These are phyloP conservation scores for Oryza australiensis DNA, from an alignment of 176 grass and related monocot species.

Conservation along the genomic window DNA sequence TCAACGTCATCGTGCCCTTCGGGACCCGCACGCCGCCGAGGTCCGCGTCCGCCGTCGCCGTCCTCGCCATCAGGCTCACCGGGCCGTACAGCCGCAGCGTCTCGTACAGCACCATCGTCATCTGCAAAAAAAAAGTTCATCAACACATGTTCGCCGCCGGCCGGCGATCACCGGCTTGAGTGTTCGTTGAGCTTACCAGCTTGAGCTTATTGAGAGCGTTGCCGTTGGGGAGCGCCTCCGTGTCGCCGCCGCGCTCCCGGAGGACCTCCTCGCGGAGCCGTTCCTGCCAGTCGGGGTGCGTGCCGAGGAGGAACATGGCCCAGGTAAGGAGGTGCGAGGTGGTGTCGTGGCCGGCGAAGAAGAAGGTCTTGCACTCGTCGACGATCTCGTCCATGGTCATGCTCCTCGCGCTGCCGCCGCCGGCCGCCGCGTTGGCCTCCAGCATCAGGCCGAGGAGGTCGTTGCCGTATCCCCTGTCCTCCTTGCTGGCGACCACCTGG, in stretches of 20 bases:
- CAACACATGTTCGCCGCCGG: too few relatives aligned
- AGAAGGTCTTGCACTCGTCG: slow-evolving; percentile 76
- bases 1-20: slow-evolving; percentile 19
- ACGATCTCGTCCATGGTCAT: slow-evolving; percentile 57
- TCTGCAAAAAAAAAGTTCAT: slow-evolving; percentile 11
- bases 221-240: not conserved
- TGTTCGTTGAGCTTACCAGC: slow-evolving; percentile 19
- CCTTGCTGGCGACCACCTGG: slow-evolving; percentile 7
- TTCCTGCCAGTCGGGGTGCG: slow-evolving; percentile 51
- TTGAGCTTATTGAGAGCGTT: slow-evolving; percentile 56
- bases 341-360: slow-evolving; percentile 61
- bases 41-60: slow-evolving; percentile 18
- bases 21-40: slow-evolving; percentile 41
- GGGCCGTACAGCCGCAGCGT: slow-evolving; percentile 51
- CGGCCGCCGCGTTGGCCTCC: slow-evolving; percentile 29
- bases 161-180: not conserved
- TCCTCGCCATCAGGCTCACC: not conserved
- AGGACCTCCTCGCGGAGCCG: slow-evolving; percentile 55
- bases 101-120: slow-evolving; percentile 60
- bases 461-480: slow-evolving; percentile 32
- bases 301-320: slow-evolving; percentile 55
- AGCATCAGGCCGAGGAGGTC: slow-evolving; percentile 70
- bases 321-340: slow-evolving; percentile 54
- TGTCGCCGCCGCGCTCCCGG: slow-evolving; percentile 32
- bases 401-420: too few relatives aligned